These are phyloP conservation scores for Lojkania enalia DNA, from an alignment of 2,329 filamentous ascomycete species.

Conservation along the genomic window DNA sequence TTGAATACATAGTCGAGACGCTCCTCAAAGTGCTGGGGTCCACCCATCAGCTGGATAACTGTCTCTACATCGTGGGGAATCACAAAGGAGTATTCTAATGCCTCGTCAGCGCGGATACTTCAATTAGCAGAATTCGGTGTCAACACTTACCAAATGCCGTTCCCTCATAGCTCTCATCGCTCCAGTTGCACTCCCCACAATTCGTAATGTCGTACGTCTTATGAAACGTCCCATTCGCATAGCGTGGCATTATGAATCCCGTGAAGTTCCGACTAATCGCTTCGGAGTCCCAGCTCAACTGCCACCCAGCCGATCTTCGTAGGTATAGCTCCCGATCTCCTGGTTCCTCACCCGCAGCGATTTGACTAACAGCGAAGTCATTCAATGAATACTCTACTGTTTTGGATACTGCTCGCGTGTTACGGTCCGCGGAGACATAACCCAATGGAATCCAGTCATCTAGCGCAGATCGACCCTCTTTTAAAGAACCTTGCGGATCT, in stretches of 20 bases:
- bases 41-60: constrained; percentile 50
- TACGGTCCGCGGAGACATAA: constrained; percentile 46
- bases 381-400: constrained; percentile 51
- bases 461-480: constrained; percentile 49
- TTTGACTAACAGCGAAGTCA: constrained; percentile 48
- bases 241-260: constrained; percentile 43
- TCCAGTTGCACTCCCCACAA: constrained; percentile 49
- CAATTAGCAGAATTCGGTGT: not conserved
- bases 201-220: constrained; percentile 48
- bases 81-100: constrained; percentile 48
- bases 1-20: constrained; percentile 49
- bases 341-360: constrained; percentile 47
- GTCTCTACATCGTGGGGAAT: constrained; percentile 49
- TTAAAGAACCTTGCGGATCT: constrained; percentile 42
- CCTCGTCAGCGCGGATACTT: not conserved
- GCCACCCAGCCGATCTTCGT: constrained; percentile 47
- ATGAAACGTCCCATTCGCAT: constrained; percentile 40
- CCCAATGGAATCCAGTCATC: constrained; percentile 50
- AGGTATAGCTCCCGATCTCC: constrained; percentile 46
- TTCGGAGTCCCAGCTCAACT: constrained; percentile 46
- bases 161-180: constrained; percentile 48
- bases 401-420: constrained; percentile 45
- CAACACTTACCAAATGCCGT: constrained; percentile 40
- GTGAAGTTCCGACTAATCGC: constrained; percentile 43
- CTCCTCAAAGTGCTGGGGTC: constrained; percentile 41